phyloP scores from a whole-genome alignment of 805 yeast species.

The Groenewaldozyma tartarivorans region DNA sequence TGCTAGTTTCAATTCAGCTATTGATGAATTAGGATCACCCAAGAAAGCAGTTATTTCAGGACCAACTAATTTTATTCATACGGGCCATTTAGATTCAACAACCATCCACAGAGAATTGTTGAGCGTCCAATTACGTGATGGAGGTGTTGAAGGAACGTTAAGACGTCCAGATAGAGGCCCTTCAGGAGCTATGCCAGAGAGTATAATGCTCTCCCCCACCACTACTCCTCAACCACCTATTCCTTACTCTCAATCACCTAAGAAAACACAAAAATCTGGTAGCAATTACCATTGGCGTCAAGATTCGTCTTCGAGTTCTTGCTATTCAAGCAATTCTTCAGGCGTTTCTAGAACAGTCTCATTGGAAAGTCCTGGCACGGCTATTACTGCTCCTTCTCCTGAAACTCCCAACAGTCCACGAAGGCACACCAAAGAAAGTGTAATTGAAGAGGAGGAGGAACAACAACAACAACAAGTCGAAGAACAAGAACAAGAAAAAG shows the following conservation, averaged over 20 bases:
- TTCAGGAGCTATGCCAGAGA: background rate
- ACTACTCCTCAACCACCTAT: too few species aligned
- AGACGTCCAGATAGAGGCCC: background rate
- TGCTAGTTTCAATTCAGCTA: too few species aligned
- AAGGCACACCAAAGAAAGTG: background rate
- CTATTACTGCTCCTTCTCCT: background rate
- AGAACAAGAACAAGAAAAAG: background rate
- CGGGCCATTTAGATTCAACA: conserved; percentile 15
- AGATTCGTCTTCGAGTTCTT: background rate
- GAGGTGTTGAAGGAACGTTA: background rate
- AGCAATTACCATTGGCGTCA: background rate
- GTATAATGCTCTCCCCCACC: too few species aligned
- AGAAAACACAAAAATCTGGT: conserved; percentile 47
- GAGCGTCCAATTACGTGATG: background rate
- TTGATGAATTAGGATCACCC: too few species aligned
- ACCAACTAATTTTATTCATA: conserved; percentile 19
- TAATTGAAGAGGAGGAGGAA: background rate
- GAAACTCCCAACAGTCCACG: conserved; percentile 1
- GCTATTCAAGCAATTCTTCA: background rate
- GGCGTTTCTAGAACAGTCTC: background rate
- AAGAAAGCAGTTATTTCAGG: conserved; percentile 13
- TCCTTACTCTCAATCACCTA: conserved; percentile 64
- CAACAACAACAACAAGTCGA: too few species aligned
- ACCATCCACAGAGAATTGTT: background rate
- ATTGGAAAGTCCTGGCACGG: background rate